Base-by-base conservation (phyloP, 2,329 filamentous ascomycete genomes). In the Phymatotrichopsis omnivora region DNA sequence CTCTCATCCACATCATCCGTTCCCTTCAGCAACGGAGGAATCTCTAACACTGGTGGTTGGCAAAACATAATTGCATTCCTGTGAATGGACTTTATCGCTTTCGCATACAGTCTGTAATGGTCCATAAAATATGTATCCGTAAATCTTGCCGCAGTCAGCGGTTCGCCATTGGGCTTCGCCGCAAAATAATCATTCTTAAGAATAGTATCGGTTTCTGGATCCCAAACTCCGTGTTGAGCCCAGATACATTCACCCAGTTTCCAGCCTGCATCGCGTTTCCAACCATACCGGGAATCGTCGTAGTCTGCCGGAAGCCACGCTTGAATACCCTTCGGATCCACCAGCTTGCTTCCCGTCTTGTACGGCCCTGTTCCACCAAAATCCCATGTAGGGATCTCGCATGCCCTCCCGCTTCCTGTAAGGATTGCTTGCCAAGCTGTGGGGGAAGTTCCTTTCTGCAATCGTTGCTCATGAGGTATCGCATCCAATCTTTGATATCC, bases 201-300 rank as follows among this genome's bases (percentile, higher is more conserved):
- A 4, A 98, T 67, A 0, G 74, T 76, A 61, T 95, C 86, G 2
- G 74, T 82, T 3, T 70, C 67, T 5, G 82, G 79, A 60, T 98
- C 85, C 91, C 91, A 98, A 5, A 98, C 77, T 1, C 87, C 89
- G 62, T 98, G 87, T 60, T 95, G 89, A 3, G 91, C 89, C 91
- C 91, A 98, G 30, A 98, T 63, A 60, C 91, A 96, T 63, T 93
- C 78, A n/a, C 91, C 91, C 14, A 98, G 67, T 62, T 80, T 87
- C 91, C 91, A 98, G 6, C 72, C 80, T 0, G 82, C 73, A 60
- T 93, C 85, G 54, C 91, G 76, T 61, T 82, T 86, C 78, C 85
- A 98, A 27, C 85, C 85, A 62, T 98, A 98, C 53, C 78, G 75
- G 10, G 76, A 79, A 56, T 98, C 91, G 58, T 94, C 82, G 61